phyloP scores from a whole-genome alignment of 2,329 filamentous ascomycete species.

The Proliferodiscus dingleyae region DNA sequence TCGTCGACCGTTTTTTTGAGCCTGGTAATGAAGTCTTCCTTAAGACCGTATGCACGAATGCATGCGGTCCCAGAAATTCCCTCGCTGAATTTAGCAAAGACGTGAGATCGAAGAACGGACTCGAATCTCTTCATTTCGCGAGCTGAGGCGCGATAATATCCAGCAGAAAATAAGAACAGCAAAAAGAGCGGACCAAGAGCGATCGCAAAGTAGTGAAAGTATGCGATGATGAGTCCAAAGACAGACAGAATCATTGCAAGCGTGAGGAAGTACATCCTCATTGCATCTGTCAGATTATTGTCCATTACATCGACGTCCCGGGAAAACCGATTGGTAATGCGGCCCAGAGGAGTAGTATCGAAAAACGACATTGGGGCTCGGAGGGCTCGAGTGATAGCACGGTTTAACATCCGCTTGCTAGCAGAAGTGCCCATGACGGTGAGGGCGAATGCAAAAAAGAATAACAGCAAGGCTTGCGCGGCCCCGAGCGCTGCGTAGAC shows the following conservation, averaged over 20 bases:
- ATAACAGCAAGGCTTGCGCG: constrained; percentile 69
- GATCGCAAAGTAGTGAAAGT: constrained; percentile 74
- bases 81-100: constrained; percentile 90
- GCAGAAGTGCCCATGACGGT: constrained; percentile 76
- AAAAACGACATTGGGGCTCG: constrained; percentile 84
- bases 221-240: constrained; percentile 88
- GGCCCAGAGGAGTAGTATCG: constrained; percentile 90
- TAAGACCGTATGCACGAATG: constrained; percentile 84
- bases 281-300: constrained; percentile 80
- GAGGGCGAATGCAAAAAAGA: constrained; percentile 72
- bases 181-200: constrained; percentile 65
- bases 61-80: constrained; percentile 77
- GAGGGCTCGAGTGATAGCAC: constrained; percentile 73
- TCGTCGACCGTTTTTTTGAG: constrained; percentile 73
- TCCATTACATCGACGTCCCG: constrained; percentile 97
- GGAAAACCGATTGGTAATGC: constrained; percentile 94
- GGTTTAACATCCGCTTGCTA: constrained; percentile 75
- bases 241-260: constrained; percentile 76
- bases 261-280: constrained; percentile 89
- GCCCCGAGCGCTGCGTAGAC: constrained; percentile 67
- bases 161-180: constrained; percentile 75
- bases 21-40: constrained; percentile 66
- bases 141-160: constrained; percentile 86
- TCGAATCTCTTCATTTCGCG: constrained; percentile 94
- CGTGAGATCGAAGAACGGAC: constrained; percentile 75